Base-by-base conservation (phyloP, 352 stramenopile species). In the Pythium rhizo-oryzae region DNA sequence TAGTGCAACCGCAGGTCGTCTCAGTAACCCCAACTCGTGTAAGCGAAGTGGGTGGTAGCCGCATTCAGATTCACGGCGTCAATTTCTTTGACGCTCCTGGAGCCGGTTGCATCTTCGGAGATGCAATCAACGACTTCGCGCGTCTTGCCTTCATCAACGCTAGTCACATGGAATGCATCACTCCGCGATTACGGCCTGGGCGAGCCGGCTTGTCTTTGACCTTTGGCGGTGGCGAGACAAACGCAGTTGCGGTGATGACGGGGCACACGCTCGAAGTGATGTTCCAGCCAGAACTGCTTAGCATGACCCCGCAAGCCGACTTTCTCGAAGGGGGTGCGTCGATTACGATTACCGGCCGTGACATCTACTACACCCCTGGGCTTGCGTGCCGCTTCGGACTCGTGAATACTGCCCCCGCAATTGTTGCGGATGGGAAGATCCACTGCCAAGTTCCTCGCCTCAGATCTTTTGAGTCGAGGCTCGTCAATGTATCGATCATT, bases 401-500 rank as follows among this genome's bases (percentile, higher is more conserved):
- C 21, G 11, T 8, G 18, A 47, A 21, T 9, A 43, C 52, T 7
- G 61, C 59, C 7, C 43, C 67, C 4, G 67, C 67, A 1, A 19
- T 53, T 9, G 1, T 73, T 5, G 18, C 39, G 9, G 49, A 41
- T 30, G 47, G 49, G 0, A 59, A 46, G 57, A 62, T 74, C 19
- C 53, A 25, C 24, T 74, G 67, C 39, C 47, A 59, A 18, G 57
- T 69, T 23, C 67, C 67, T 21, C 46, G 47, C n/a, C 23, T 69
- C 18, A 47, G 49, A 1, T 28, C 28, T 5, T 12, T 74, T 15
- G 46, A 46, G 9, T 21, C 13, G 8, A 18, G 46, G 44, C 9
- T 63, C 18, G 57, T 74, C 9, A 74, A 74, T 21, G 67, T 74
- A 11, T 59, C 67, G 7, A 21, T 73, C 30, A 16, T 62, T 15